Conservation (phyloP, 108 stramenopile genomes). For the Thalassiosira profunda region DNA sequence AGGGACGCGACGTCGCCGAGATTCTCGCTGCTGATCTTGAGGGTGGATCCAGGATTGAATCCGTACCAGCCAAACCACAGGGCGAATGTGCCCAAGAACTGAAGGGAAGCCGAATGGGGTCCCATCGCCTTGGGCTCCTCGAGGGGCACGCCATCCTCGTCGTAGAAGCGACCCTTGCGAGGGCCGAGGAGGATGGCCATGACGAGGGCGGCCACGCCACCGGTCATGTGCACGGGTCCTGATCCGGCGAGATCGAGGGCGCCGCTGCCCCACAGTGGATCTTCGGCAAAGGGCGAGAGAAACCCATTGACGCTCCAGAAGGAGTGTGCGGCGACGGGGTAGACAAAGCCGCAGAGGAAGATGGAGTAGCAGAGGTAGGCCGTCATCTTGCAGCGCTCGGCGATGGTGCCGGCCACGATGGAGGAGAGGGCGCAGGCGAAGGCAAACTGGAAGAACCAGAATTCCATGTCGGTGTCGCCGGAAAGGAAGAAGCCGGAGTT, state of each 20-base stretch:
- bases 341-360: slow-evolving; percentile 67
- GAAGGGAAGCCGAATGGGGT: slow-evolving; percentile 82
- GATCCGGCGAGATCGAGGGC: slow-evolving; percentile 84
- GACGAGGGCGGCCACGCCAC: slow-evolving; percentile 60
- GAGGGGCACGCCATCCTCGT: slow-evolving; percentile 65
- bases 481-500: slow-evolving; percentile 61
- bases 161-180: slow-evolving; percentile 83
- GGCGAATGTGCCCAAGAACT: slow-evolving; percentile 82
- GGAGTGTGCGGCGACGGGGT: slow-evolving; percentile 60
- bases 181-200: slow-evolving; percentile 68
- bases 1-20: slow-evolving; percentile 62
- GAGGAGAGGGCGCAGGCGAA: slow-evolving; percentile 59
- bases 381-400: slow-evolving; percentile 70
- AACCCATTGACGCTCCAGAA: slow-evolving; percentile 52
- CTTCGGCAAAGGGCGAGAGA: slow-evolving; percentile 39
- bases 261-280: slow-evolving; percentile 69
- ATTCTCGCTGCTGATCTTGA: slow-evolving; percentile 40
- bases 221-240: slow-evolving; percentile 82
- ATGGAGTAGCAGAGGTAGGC: slow-evolving; percentile 69
- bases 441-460: slow-evolving; percentile 67
- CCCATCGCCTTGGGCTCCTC: slow-evolving; percentile 67
- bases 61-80: slow-evolving; percentile 93
- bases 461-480: slow-evolving; percentile 28
- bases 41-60: slow-evolving; percentile 92
- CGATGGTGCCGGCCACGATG: slow-evolving; percentile 80